Percentiles rank a stretch among this genome's conserved stretches.
Evolutionary conservation across 169 alveolate genomes (phyloP).

Genomic region (Eimeria nieschulzi): DNA sequence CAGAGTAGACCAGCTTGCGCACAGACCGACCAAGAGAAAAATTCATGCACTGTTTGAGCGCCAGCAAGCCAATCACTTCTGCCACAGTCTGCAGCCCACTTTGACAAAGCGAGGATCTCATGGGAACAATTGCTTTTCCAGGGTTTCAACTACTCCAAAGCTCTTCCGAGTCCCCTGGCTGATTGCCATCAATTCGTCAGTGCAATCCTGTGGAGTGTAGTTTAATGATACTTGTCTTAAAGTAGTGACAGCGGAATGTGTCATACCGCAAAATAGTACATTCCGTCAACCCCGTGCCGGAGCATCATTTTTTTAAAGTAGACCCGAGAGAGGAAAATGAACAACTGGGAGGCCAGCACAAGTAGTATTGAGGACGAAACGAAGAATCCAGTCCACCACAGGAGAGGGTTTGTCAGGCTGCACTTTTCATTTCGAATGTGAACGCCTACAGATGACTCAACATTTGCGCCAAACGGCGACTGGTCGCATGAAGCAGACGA

Average conservation of each 20-base stretch:
- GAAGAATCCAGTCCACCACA: slow-evolving; percentile 38
- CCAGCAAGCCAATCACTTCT: too few species aligned
- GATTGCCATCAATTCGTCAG: too few species aligned
- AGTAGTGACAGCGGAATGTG: neutral
- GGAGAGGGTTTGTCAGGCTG: slow-evolving; percentile 25
- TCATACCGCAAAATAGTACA: neutral
- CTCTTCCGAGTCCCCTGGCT: too few species aligned
- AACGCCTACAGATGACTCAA: neutral
- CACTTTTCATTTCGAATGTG: neutral
- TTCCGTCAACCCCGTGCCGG: neutral
- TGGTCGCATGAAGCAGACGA: neutral
- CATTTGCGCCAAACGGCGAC: neutral
- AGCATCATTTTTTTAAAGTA: slow-evolving; percentile 10
- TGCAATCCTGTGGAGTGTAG: too few species aligned
- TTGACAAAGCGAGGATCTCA: too few species aligned
- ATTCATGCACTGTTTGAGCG: too few species aligned
- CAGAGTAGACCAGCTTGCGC: too few species aligned
- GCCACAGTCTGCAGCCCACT: too few species aligned
- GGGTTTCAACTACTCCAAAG: too few species aligned
- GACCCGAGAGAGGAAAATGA: slow-evolving; percentile 2
- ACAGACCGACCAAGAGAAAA: too few species aligned
- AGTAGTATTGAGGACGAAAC: neutral
- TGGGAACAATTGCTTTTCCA: too few species aligned
- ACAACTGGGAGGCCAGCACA: neutral
- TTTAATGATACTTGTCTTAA: neutral